Conservation (phyloP, 345 rosid genomes). For the Lagerstroemia speciosa region DNA sequence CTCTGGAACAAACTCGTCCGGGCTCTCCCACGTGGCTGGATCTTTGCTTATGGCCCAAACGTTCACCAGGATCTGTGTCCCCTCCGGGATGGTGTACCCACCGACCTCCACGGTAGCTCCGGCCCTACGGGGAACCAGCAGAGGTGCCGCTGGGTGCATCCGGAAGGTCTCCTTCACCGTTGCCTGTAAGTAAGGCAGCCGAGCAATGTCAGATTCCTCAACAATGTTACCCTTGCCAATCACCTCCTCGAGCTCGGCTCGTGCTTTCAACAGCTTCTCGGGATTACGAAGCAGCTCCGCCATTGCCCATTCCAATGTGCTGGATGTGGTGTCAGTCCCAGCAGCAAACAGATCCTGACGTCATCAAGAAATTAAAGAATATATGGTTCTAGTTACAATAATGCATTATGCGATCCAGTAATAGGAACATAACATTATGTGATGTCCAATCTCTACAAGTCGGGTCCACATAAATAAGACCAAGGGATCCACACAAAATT, state of each 20-base stretch:
- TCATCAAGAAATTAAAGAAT: not conserved
- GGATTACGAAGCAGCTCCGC: constrained; percentile 18
- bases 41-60: constrained; percentile 21
- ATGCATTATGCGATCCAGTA: no score
- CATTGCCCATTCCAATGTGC: constrained; percentile 31
- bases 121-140: constrained; percentile 16
- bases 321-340: constrained; percentile 21
- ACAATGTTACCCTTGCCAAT: not conserved
- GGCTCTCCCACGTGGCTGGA: constrained; percentile 11
- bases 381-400: no score
- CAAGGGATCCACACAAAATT: no score
- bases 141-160: constrained; percentile 16
- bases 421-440: no score
- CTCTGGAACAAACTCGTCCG: constrained; percentile 17
- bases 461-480: no score
- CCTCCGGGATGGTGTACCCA: constrained; percentile 18
- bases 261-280: constrained; percentile 8
- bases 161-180: constrained; percentile 19
- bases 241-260: constrained; percentile 10
- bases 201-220: not conserved
- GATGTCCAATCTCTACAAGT: no score
- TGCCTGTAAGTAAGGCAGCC: constrained; percentile 15
- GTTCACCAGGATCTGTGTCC: constrained; percentile 18
- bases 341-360: constrained; percentile 18
- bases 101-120: constrained; percentile 4